phyloP scores from a whole-genome alignment of 1,139 yeast genomes.

The Yamadazyma mexicana region DNA sequence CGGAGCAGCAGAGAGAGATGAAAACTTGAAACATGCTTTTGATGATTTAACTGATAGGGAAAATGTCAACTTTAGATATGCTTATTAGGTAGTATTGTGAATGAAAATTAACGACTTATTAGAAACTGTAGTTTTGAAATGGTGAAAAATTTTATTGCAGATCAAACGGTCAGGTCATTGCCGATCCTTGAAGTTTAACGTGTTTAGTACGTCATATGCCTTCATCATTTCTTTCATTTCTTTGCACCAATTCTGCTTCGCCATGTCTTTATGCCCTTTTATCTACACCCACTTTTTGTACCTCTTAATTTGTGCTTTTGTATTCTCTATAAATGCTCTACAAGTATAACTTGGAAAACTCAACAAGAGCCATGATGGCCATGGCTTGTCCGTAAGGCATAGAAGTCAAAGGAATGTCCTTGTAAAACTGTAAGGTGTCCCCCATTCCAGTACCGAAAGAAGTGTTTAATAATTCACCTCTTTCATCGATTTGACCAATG shows the following conservation, averaged over 20 bases:
- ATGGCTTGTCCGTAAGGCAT: slow-evolving; percentile 40
- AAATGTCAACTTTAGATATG: slow-evolving; percentile 35
- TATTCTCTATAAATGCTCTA: too few species aligned
- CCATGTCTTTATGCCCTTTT: too few species aligned
- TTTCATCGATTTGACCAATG: slow-evolving; percentile 21
- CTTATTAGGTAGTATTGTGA: slow-evolving; percentile 16
- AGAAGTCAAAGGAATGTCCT: slow-evolving; percentile 29
- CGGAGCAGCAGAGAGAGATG: slow-evolving; percentile 15
- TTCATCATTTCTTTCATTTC: too few species aligned
- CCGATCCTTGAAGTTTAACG: too few species aligned
- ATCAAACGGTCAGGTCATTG: too few species aligned
- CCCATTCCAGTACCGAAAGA: slow-evolving; percentile 39
- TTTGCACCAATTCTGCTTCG: too few species aligned
- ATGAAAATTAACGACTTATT: slow-evolving; percentile 1
- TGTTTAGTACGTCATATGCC: too few species aligned
- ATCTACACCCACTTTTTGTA: too few species aligned
- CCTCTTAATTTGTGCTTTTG: too few species aligned
- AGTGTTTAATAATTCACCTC: slow-evolving; percentile 30
- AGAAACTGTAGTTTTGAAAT: too few species aligned
- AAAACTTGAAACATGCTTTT: slow-evolving; percentile 23
- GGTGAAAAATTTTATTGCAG: too few species aligned
- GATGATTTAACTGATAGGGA: slow-evolving; percentile 40
- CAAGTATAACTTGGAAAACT: slow-evolving; percentile 21
- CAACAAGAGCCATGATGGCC: slow-evolving; percentile 36
- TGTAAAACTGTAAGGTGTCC: slow-evolving; percentile 27